Evolutionary conservation across 164 flowering plant species (phyloP).

Genomic region (Magnolia officinalis): DNA sequence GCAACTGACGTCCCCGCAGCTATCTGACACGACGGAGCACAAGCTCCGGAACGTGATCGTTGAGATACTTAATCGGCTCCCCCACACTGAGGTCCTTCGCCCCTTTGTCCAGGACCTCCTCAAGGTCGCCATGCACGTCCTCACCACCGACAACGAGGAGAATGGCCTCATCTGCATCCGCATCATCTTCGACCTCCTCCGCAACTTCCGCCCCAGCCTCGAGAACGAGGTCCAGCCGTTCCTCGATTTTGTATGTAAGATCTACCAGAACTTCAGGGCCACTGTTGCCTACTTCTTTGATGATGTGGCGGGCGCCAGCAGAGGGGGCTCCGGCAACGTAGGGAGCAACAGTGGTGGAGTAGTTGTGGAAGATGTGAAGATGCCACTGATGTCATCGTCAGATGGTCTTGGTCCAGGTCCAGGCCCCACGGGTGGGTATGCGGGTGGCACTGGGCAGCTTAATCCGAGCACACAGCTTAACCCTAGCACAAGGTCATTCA

Average conservation of each 20-base stretch:
- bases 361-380: slow-evolving; percentile 41
- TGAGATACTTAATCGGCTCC: slow-evolving; percentile 88
- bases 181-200: slow-evolving; percentile 80
- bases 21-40: slow-evolving; percentile 72
- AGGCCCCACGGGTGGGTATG: slow-evolving; percentile 1
- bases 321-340: slow-evolving; percentile 15
- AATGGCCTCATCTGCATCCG: slow-evolving; percentile 88
- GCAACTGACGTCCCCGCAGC: slow-evolving; percentile 83
- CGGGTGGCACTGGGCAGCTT: slow-evolving; percentile 46
- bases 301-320: slow-evolving; percentile 25
- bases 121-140: slow-evolving; percentile 92
- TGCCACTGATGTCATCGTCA: slow-evolving; percentile 34
- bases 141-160: slow-evolving; percentile 89
- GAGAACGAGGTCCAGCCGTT: slow-evolving; percentile 94
- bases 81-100: slow-evolving; percentile 90
- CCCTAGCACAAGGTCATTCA: slow-evolving; percentile 87
- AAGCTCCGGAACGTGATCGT: slow-evolving; percentile 81
- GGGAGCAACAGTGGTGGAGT: neutral
- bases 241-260: slow-evolving; percentile 89
- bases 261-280: slow-evolving; percentile 75
- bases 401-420: slow-evolving; percentile 1
- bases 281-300: slow-evolving; percentile 91
- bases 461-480: slow-evolving; percentile 81
- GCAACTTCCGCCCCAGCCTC: slow-evolving; percentile 79
- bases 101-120: slow-evolving; percentile 95